A percentile compares a stretch with the other conserved stretches of the same genome.
Evolutionary conservation across 1,284 basidiomycete species (phyloP).

Genomic region (Irpex sp.): DNA sequence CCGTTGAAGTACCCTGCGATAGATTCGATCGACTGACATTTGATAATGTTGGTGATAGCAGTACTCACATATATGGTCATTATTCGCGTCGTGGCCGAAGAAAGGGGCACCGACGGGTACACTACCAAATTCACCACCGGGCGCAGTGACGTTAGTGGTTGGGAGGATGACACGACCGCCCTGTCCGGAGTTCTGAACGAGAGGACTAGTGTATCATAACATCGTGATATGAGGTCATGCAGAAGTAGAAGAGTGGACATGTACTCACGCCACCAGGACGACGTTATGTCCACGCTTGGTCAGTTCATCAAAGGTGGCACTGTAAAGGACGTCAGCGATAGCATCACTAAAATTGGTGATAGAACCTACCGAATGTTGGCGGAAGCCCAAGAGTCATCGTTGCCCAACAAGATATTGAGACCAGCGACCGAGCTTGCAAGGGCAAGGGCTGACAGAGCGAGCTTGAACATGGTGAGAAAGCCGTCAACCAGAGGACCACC

Average conservation of each 20-base stretch:
- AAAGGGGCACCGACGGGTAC: conserved; percentile 34
- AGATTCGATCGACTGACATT: neutral
- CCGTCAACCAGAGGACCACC: neutral
- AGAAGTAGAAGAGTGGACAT: neutral
- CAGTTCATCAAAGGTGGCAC: conserved; percentile 32
- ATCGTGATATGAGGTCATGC: neutral
- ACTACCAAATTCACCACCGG: conserved; percentile 35
- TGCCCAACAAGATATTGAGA: conserved; percentile 37
- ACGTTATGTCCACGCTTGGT: conserved; percentile 34
- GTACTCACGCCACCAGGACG: conserved; percentile 31
- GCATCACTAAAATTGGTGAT: neutral
- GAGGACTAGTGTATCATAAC: conserved; percentile 25
- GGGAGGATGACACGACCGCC: conserved; percentile 37
- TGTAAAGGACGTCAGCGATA: conserved; percentile 8
- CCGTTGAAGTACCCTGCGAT: conserved; percentile 36
- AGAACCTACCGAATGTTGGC: conserved; percentile 38
- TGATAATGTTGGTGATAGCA: neutral
- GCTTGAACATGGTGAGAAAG: neutral
- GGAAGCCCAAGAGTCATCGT: conserved; percentile 39
- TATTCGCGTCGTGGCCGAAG: conserved; percentile 32
- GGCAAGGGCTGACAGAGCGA: conserved; percentile 10
- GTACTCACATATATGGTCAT: conserved; percentile 32
- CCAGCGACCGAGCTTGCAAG: conserved; percentile 22
- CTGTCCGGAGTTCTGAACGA: conserved; percentile 36
- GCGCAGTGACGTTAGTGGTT: conserved; percentile 33